Percentiles rank a stretch among this genome's conserved stretches.
These are phyloP conservation scores for Ballota nigra DNA, from an alignment of 257 asterid genomes.

Conservation along the genomic window DNA sequence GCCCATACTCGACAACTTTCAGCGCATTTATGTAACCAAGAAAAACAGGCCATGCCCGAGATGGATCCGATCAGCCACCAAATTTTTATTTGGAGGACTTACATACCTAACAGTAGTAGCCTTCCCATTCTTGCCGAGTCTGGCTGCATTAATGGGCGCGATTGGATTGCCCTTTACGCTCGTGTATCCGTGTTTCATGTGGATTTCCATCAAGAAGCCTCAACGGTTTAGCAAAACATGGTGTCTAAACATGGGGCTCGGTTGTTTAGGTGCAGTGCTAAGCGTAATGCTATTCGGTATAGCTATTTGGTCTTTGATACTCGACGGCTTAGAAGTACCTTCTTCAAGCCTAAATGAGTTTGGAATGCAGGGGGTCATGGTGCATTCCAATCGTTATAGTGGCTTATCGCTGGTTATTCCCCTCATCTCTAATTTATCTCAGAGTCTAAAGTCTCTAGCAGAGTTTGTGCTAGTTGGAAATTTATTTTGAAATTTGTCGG, in stretches of 20 bases:
- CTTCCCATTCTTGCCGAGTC: constrained; percentile 56
- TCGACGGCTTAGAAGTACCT: constrained; percentile 55
- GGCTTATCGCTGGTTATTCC: too few relatives aligned
- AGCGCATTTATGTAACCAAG: constrained; percentile 41
- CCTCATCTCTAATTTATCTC: too few relatives aligned
- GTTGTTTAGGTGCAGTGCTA: constrained; percentile 37
- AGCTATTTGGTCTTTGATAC: constrained; percentile 57
- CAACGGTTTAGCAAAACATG: constrained; percentile 30
- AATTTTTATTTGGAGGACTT: constrained; percentile 53
- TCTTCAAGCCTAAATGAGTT: constrained; percentile 50
- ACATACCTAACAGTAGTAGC: constrained; percentile 51
- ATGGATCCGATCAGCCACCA: constrained; percentile 47
- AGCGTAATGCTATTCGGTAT: constrained; percentile 27
- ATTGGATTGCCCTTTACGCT: constrained; percentile 50
- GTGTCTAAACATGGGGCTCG: constrained; percentile 54
- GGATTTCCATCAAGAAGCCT: constrained; percentile 58
- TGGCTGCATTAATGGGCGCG: constrained; percentile 53
- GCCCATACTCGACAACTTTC: constrained; percentile 65
- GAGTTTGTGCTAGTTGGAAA: too few relatives aligned
- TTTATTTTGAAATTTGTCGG: too few relatives aligned
- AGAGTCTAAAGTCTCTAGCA: too few relatives aligned
- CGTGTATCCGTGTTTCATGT: constrained; percentile 75
- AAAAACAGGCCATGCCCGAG: constrained; percentile 48
- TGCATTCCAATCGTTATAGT: too few relatives aligned
- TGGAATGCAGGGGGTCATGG: too few relatives aligned